Base-by-base conservation (phyloP, 1,284 basidiomycete species). In the Ustilago sp. region DNA sequence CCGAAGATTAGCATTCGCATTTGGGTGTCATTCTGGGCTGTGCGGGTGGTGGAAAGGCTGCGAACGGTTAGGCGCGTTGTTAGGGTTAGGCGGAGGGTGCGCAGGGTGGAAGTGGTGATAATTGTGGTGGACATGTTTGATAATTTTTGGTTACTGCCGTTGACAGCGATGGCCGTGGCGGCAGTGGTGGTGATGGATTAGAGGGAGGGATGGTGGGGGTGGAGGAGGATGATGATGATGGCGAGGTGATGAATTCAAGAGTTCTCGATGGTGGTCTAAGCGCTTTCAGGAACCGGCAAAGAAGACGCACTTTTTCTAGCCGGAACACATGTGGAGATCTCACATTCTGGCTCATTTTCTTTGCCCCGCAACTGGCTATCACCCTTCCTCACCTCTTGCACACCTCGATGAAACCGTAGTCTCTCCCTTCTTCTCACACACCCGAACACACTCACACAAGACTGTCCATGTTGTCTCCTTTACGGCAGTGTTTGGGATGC, bases 1-100 rank as follows among this genome's bases (percentile, higher is more conserved):
- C 83, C 83, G 39, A 85, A 73, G 62, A 85, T 79, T 28, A 85
- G 74, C 77, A 82, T 82, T 17, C 83, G 81, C 68, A 85, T 69
- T 38, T 75, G 79, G 12, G 57, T 36, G 19, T 76, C 62, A n/a
- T 45, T 43, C 12, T 17, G 19, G 19, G 28, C 38, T 23, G 47
- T 32, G 38, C n/a, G 17, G 38, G 31, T 50, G 17, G 62, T 41
- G 15, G 57, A 48, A 19, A 65, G 59, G 11, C 35, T 17, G 36
- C 70, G 70, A 15, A 45, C 38, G 59, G 57, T 41, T 23, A 4
- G 53, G 19, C 35, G 12, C 6, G 43, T n/a, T 6, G 7, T 32
- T 28, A 17, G 12, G 39, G 34, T 5, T 11, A 59, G 34, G 7
- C 32, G 55, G 19, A 59, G n/a, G 17, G 6, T 17, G 31, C 15